Conservation (phyloP, 2,329 filamentous ascomycete genomes). For the Arthrobotrys sinensis region DNA sequence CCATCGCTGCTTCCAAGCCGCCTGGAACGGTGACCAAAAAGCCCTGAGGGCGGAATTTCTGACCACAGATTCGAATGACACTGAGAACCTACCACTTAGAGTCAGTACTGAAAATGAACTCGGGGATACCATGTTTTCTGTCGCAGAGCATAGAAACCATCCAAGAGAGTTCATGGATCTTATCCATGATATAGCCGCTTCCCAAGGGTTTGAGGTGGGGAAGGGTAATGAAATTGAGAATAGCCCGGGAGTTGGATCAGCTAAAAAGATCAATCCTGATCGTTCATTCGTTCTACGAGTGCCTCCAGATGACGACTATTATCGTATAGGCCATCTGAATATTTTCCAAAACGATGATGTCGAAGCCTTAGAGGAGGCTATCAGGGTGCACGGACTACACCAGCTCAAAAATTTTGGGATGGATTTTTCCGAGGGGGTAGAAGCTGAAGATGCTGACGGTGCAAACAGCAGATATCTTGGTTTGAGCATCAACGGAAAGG, state of each 20-base stretch:
- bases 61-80: not conserved
- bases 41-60: slow-evolving; percentile 3
- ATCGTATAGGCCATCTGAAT: not conserved
- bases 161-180: slow-evolving; percentile 72
- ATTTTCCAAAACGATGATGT: slow-evolving; percentile 9
- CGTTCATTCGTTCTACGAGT: not conserved
- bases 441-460: not conserved
- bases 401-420: not conserved
- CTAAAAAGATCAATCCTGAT: not conserved
- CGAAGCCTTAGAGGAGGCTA: not conserved
- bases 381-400: not conserved
- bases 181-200: slow-evolving; percentile 68
- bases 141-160: slow-evolving; percentile 75
- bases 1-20: slow-evolving; percentile 75
- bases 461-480: not conserved
- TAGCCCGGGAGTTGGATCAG: too few relatives aligned
- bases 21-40: slow-evolving; percentile 76
- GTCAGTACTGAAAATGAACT: slow-evolving; percentile 66
- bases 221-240: not conserved
- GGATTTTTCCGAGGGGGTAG: not conserved
- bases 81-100: slow-evolving; percentile 54
- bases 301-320: too few relatives aligned
- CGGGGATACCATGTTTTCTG: slow-evolving; percentile 74
- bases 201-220: not conserved
- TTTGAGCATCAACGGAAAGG: not conserved